Evolutionary conservation across 768 basidiomycete species (phyloP), one percentile per base, ranked within the genome.

Genomic region (Lactifluus subvellereus): DNA sequence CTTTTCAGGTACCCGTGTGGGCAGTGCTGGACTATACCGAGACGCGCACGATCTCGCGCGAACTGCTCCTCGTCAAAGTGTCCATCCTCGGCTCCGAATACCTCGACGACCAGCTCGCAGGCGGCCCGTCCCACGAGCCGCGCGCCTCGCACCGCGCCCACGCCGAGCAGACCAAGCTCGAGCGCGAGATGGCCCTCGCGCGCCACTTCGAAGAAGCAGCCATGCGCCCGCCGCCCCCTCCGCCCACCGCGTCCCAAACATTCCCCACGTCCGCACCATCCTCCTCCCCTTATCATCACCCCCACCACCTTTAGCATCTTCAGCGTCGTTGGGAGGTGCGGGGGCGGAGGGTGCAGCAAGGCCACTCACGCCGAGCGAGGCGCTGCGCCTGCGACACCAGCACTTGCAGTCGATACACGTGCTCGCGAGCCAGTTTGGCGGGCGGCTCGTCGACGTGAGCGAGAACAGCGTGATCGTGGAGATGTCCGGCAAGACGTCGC

Each of bases 31-130:
- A 99, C 76, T 99, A 98, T 74, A 98, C 96, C 20, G 83, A 95
- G 65, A 98, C 94, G 27, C 85, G 82, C 60, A 86, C 88, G 33
- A 96, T 99, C 73, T 83, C 89, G 67, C 90, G 97, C 69, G 97
- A 99, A 75, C 82, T 98, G 14, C 82, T 98, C 37, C 88, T 99
- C 67, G 91, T 89, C 71, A 99, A 99, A 73, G 86, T 99, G 3
- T 98, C 97, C 62, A 96, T 95, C 71, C 87, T 99, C 40, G 97
- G 97, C 2, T 92, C 95, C 10, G 96, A 99, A 73, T 99, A 96
- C 74, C 84, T 96, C 66, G 92, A 96, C 67, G 89, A 94, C 60
- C 94, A 98, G 69, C 84, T 97, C 58, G 77, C 79, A 20, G 92
- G 91, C 47, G 91, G 89, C 2, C 92, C 91, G 6, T 88, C 89